Percentiles rank a stretch among this genome's conserved stretches.
phyloP scores from a whole-genome alignment of 192 early-diverging fungal species.

The Coemansia sp. region DNA sequence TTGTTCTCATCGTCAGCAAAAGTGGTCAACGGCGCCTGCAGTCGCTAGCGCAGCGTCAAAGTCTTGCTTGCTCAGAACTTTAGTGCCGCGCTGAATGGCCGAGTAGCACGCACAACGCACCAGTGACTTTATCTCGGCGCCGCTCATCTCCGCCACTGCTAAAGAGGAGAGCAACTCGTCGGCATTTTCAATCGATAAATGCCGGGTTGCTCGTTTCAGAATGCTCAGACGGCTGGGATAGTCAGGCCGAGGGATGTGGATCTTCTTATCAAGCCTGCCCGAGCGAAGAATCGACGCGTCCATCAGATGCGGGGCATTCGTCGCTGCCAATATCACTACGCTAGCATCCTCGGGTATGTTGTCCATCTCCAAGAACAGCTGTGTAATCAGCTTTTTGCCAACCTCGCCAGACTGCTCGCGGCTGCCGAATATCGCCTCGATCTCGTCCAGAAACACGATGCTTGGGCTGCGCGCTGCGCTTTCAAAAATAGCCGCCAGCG shows the following conservation, averaged over 20 bases:
- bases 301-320: constrained; percentile 74
- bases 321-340: constrained; percentile 82
- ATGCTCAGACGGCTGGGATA: constrained; percentile 61
- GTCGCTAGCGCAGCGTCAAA: constrained; percentile 14
- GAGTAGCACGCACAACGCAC: constrained; percentile 42
- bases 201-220: constrained; percentile 47
- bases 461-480: constrained; percentile 70
- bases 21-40: not conserved
- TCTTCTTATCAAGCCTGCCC: constrained; percentile 78
- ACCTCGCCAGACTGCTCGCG: constrained; percentile 67
- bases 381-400: constrained; percentile 73
- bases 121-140: constrained; percentile 38
- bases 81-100: constrained; percentile 26
- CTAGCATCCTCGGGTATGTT: constrained; percentile 49
- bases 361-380: constrained; percentile 79
- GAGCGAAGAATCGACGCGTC: constrained; percentile 75
- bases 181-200: constrained; percentile 21
- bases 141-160: constrained; percentile 24
- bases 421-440: constrained; percentile 82
- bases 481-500: constrained; percentile 70
- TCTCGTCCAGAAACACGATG: constrained; percentile 91
- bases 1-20: not conserved
- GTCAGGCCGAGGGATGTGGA: constrained; percentile 68
- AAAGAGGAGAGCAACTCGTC: constrained; percentile 3
- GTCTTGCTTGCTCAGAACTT: constrained; percentile 1